Evolutionary conservation across 345 rosid species (phyloP).

Genomic region (Streptanthus diversifolius): DNA sequence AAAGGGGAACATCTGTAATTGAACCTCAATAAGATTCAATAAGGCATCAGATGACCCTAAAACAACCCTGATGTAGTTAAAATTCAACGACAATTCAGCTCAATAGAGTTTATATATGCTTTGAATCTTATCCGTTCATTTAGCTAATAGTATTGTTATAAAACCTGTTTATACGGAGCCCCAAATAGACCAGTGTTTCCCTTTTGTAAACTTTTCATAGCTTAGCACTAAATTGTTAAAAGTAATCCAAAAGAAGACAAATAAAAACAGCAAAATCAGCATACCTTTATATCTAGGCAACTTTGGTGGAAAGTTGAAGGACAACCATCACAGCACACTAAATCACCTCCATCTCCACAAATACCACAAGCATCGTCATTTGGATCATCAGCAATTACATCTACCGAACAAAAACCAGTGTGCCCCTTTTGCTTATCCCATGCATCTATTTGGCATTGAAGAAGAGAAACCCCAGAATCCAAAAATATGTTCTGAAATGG

Average conservation of each 20-base stretch:
- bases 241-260: neutral
- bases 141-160: neutral
- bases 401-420: constrained; percentile 51
- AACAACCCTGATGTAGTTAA: constrained; percentile 9
- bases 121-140: neutral
- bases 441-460: constrained; percentile 76
- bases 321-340: constrained; percentile 86
- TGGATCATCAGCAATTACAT: constrained; percentile 66
- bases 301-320: constrained; percentile 85
- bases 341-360: constrained; percentile 92
- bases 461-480: constrained; percentile 67
- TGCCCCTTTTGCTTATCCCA: constrained; percentile 59
- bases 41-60: constrained; percentile 16
- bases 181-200: neutral
- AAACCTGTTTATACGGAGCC: neutral
- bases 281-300: constrained; percentile 70
- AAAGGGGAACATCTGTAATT: constrained; percentile 65
- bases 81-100: neutral
- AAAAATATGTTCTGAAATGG: constrained; percentile 68
- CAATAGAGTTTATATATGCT: neutral
- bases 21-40: constrained; percentile 26
- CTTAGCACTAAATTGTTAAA: neutral
- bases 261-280: neutral
- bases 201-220: neutral
- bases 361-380: constrained; percentile 92